Conservation (phyloP, 1,284 basidiomycete genomes). For the Meira nashicola region DNA sequence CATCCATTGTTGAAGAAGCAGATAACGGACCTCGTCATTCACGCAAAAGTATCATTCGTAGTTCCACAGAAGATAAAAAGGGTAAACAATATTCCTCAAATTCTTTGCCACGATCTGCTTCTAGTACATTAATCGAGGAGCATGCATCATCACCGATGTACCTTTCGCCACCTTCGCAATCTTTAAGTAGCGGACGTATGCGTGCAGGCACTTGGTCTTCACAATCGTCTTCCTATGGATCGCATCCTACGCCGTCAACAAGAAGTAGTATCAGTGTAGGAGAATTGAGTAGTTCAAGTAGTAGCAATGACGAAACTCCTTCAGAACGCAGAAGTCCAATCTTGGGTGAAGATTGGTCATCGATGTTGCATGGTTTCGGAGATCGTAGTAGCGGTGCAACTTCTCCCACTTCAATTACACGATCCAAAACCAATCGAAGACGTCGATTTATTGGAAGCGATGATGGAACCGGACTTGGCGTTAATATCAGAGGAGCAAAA, state of each 20-base stretch:
- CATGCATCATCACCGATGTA: no score
- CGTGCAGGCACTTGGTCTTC: neutral
- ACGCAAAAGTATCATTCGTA: neutral
- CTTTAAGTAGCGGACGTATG: no score
- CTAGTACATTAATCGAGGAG: conserved; percentile 11
- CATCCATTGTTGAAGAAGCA: conserved; percentile 16
- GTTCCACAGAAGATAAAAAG: neutral
- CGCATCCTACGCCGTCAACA: neutral
- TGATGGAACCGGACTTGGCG: conserved; percentile 22
- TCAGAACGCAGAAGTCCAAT: conserved; percentile 2
- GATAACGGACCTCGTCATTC: conserved; percentile 17
- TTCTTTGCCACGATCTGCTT: conserved; percentile 26
- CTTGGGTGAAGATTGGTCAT: conserved; percentile 6
- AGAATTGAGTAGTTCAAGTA: neutral
- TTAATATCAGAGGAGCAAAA: conserved; percentile 8
- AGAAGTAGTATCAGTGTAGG: neutral
- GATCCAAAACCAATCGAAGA: conserved; percentile 21
- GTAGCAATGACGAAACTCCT: conserved; percentile 19
- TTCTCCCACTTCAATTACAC: conserved; percentile 16
- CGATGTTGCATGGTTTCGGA: conserved; percentile 6
- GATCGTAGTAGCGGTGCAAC: neutral
- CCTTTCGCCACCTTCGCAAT: neutral
- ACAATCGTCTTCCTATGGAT: neutral
- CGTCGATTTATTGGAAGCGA: conserved; percentile 29
- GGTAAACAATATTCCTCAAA: conserved; percentile 27